A percentile compares a stretch with the other conserved stretches of the same genome.
These are phyloP conservation scores for Hericium alpestre DNA, from an alignment of 768 basidiomycete species.

Conservation along the genomic window DNA sequence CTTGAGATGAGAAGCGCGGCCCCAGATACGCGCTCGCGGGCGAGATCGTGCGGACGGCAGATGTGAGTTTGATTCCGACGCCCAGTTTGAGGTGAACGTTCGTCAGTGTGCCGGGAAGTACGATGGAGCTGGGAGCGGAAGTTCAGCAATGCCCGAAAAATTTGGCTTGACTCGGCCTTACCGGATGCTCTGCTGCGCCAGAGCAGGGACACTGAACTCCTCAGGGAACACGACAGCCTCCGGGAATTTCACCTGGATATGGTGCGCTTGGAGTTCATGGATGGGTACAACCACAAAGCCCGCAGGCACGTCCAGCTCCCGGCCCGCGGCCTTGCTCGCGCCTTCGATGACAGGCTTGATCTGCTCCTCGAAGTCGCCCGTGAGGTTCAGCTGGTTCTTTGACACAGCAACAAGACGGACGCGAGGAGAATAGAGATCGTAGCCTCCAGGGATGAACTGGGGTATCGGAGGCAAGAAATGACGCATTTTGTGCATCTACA, in stretches of 20 bases:
- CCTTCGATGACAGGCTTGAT: constrained; percentile 30
- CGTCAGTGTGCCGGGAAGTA: constrained; percentile 35
- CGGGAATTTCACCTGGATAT: constrained; percentile 40
- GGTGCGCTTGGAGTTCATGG: constrained; percentile 43
- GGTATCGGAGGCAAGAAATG: constrained; percentile 40
- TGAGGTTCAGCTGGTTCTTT: constrained; percentile 31
- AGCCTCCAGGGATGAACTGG: constrained; percentile 33
- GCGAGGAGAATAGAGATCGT: constrained; percentile 38
- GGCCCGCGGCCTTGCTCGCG: constrained; percentile 28
- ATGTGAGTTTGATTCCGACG: constrained; percentile 47
- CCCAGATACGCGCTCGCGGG: constrained; percentile 47
- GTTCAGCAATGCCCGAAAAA: not conserved
- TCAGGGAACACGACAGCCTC: constrained; percentile 33
- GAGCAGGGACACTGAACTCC: constrained; percentile 31
- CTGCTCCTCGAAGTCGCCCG: constrained; percentile 39
- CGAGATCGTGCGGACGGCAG: constrained; percentile 49
- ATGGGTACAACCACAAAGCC: constrained; percentile 36
- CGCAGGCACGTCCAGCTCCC: constrained; percentile 23
- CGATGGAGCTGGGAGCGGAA: constrained; percentile 32
- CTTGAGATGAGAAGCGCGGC: constrained; percentile 42
- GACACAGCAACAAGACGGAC: constrained; percentile 40
- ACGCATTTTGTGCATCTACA: constrained; percentile 51
- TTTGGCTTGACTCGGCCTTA: constrained; percentile 12
- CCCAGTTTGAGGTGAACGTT: constrained; percentile 44
- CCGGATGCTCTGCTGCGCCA: constrained; percentile 48